phyloP scores from a whole-genome alignment of 2,329 filamentous ascomycete species.

The Fonsecaea monophora region DNA sequence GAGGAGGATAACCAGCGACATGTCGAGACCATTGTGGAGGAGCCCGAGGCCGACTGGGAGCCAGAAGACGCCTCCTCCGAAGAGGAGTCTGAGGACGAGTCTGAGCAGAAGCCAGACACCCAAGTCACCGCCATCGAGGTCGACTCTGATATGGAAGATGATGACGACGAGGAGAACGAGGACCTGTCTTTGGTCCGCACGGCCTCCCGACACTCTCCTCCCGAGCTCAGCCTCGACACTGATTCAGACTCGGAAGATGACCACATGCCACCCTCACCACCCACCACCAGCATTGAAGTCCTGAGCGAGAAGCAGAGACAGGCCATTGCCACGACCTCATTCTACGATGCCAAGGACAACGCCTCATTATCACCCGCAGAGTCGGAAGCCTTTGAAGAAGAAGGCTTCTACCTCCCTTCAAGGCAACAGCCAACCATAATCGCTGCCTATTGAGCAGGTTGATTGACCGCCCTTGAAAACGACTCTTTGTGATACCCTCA shows the following conservation, averaged over 20 bases:
- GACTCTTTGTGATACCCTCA: conserved; percentile 37
- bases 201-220: conserved; percentile 70
- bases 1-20: conserved; percentile 76
- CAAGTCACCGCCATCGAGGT: conserved; percentile 64
- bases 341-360: conserved; percentile 43
- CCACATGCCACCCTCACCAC: conserved; percentile 73
- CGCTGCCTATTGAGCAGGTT: conserved; percentile 55
- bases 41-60: conserved; percentile 73
- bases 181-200: conserved; percentile 73
- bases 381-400: conserved; percentile 52
- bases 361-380: conserved; percentile 37
- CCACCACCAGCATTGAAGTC: conserved; percentile 62
- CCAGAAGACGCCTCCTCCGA: conserved; percentile 65
- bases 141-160: conserved; percentile 53
- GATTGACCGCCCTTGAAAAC: conserved; percentile 37
- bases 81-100: conserved; percentile 61
- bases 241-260: conserved; percentile 74
- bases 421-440: conserved; percentile 54
- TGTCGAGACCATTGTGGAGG: conserved; percentile 76
- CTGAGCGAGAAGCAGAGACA: conserved; percentile 65
- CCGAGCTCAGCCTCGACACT: conserved; percentile 73
- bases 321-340: conserved; percentile 51
- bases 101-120: conserved; percentile 60
- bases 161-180: conserved; percentile 67
- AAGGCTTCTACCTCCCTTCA: conserved; percentile 57